Conservation (phyloP, 2,329 filamentous ascomycete genomes). For the Ophiostoma australiae region DNA sequence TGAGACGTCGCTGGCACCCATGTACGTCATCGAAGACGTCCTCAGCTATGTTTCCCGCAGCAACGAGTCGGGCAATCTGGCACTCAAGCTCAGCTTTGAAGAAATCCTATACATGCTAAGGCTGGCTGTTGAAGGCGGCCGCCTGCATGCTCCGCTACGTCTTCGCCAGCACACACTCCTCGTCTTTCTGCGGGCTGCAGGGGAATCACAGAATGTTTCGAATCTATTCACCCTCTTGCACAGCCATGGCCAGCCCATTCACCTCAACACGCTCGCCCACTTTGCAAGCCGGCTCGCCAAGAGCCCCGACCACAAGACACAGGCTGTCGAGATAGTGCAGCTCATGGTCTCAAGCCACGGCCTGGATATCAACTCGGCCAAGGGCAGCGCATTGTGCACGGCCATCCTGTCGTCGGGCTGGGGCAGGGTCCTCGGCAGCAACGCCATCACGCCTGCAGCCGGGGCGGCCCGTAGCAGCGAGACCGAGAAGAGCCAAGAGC, state of each 20-base stretch:
- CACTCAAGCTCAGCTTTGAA: neutral
- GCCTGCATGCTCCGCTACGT: slow-evolving; percentile 29
- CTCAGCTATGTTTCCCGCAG: slow-evolving; percentile 32
- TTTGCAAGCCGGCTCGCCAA: slow-evolving; percentile 45
- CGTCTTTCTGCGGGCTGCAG: slow-evolving; percentile 21
- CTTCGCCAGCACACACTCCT: slow-evolving; percentile 39
- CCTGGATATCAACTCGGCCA: slow-evolving; percentile 44
- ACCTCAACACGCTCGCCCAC: slow-evolving; percentile 44
- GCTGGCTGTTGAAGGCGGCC: slow-evolving; percentile 21
- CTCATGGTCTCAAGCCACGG: slow-evolving; percentile 34
- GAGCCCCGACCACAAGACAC: slow-evolving; percentile 37
- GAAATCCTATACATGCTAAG: slow-evolving; percentile 16
- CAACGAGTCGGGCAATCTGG: slow-evolving; percentile 24
- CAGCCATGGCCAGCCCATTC: slow-evolving; percentile 33
- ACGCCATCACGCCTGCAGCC: neutral
- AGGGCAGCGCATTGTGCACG: slow-evolving; percentile 53
- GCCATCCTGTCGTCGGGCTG: slow-evolving; percentile 44
- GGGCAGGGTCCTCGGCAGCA: neutral
- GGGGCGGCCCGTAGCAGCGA: neutral
- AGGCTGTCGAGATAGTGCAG: slow-evolving; percentile 44
- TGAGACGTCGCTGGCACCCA: slow-evolving; percentile 34
- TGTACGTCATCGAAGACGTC: slow-evolving; percentile 39
- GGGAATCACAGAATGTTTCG: slow-evolving; percentile 28
- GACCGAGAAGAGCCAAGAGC: neutral
- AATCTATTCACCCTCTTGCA: slow-evolving; percentile 38